These are phyloP conservation scores for Xerophyta viscosa DNA, from an alignment of 106 monocot genomes.

Conservation along the genomic window DNA sequence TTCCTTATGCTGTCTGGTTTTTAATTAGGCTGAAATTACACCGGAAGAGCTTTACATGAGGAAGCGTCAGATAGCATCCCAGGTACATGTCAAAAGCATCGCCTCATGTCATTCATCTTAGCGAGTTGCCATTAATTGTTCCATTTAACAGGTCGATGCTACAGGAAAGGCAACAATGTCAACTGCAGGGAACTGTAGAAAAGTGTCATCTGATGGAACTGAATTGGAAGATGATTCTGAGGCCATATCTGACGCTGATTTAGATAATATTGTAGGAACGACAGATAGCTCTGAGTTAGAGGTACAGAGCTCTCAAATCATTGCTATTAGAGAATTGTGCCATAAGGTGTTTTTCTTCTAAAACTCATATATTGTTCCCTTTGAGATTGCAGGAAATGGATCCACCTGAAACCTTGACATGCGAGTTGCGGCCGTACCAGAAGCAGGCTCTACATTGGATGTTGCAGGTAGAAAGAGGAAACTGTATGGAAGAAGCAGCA, in stretches of 20 bases:
- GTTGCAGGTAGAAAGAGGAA: constrained; percentile 74
- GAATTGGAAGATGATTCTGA: constrained; percentile 32
- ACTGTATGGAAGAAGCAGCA: constrained; percentile 41
- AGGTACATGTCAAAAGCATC: constrained; percentile 32
- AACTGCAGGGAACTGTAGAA: constrained; percentile 44
- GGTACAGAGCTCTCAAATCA: too few relatives aligned
- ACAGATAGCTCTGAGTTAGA: constrained; percentile 50
- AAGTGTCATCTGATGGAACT: constrained; percentile 30
- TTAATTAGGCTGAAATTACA: constrained; percentile 67
- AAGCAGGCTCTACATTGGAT: constrained; percentile 97
- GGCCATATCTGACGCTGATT: constrained; percentile 39
- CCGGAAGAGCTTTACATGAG: constrained; percentile 70
- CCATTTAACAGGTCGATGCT: constrained; percentile 43
- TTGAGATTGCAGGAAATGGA: constrained; percentile 46
- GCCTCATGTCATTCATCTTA: neutral
- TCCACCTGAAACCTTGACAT: constrained; percentile 54
- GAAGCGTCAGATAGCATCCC: constrained; percentile 48
- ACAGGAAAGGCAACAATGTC: constrained; percentile 11
- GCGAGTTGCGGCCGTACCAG: constrained; percentile 84
- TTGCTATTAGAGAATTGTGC: too few relatives aligned
- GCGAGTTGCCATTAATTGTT: constrained; percentile 4
- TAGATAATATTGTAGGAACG: constrained; percentile 72
- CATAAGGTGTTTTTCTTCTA: too few relatives aligned
- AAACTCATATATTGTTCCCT: too few relatives aligned
- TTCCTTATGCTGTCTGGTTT: too few relatives aligned